Evolutionary conservation across 306 rosid species (phyloP).

Genomic region (Castanea crenata): DNA sequence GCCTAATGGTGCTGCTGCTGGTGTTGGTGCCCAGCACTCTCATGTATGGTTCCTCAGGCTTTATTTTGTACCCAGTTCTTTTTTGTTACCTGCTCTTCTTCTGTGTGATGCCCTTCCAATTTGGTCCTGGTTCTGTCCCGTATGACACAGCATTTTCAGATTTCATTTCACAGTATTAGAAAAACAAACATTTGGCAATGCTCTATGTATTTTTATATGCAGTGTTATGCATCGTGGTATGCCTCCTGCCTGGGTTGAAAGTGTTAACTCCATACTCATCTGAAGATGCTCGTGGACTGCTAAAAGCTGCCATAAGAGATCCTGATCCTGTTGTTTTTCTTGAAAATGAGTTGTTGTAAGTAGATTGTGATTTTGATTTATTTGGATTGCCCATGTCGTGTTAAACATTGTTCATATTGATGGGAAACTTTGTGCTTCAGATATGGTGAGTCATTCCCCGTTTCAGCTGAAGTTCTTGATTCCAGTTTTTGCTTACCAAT

Average conservation of each 20-base stretch:
- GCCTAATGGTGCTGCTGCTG: conserved; percentile 99
- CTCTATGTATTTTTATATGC: conserved; percentile 18
- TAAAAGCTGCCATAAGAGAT: conserved; percentile 98
- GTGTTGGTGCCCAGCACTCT: conserved; percentile 99
- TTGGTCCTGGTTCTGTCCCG: conserved; percentile 10
- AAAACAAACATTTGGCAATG: background rate
- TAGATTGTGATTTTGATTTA: conserved; percentile 20
- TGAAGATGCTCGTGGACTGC: conserved; percentile 96
- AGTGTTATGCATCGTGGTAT: conserved; percentile 98
- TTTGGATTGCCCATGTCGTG: conserved; percentile 11
- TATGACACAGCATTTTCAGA: background rate
- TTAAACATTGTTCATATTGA: conserved; percentile 22
- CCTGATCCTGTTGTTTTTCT: conserved; percentile 99
- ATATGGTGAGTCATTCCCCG: conserved; percentile 95
- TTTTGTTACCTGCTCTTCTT: background rate
- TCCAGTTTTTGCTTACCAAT: conserved; percentile 95
- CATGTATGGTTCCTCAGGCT: conserved; percentile 53
- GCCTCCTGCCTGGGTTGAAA: conserved; percentile 82
- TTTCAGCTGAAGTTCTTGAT: conserved; percentile 96
- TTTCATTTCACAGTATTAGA: background rate
- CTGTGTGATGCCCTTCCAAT: background rate
- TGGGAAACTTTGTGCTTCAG: conserved; percentile 39
- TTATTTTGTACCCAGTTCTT: conserved; percentile 4
- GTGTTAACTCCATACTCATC: conserved; percentile 91
- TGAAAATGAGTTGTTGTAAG: conserved; percentile 96